A percentile compares a stretch with the other conserved stretches of the same genome.
Conservation (phyloP, 768 basidiomycete species). For the Hydnum rufescens region DNA sequence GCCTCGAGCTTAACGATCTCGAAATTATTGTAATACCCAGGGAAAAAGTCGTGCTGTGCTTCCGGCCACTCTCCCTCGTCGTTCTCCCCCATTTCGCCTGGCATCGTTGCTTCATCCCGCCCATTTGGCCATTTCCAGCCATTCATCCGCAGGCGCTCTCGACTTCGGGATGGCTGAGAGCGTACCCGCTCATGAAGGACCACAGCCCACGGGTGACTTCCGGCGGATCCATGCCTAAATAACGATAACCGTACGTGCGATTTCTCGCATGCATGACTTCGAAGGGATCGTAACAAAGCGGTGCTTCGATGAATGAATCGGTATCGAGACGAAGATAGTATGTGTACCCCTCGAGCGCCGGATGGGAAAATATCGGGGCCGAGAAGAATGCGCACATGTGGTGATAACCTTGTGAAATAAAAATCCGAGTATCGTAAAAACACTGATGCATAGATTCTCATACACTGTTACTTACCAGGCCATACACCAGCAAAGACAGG, state of each 20-base stretch:
- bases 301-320: too few relatives aligned
- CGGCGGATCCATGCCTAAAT: constrained; percentile 4
- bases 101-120: constrained; percentile 7
- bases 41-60: background rate
- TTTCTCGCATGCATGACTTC: constrained; percentile 10
- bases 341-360: too few relatives aligned
- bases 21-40: too few relatives aligned
- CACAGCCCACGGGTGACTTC: constrained; percentile 10
- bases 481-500: too few relatives aligned
- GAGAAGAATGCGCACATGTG: constrained; percentile 14
- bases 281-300: constrained; percentile 13
- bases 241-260: constrained; percentile 10
- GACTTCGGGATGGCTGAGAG: constrained; percentile 7
- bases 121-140: too few relatives aligned
- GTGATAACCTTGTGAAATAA: constrained; percentile 14
- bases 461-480: too few relatives aligned
- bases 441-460: too few relatives aligned
- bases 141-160: constrained; percentile 4
- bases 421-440: too few relatives aligned
- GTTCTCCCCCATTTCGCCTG: too few relatives aligned
- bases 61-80: too few relatives aligned
- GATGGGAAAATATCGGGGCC: constrained; percentile 12
- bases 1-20: too few relatives aligned
- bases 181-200: constrained; percentile 11
- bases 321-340: too few relatives aligned